Conservation (phyloP, 2,329 filamentous ascomycete genomes). For the Drechslerella stenobrocha region DNA sequence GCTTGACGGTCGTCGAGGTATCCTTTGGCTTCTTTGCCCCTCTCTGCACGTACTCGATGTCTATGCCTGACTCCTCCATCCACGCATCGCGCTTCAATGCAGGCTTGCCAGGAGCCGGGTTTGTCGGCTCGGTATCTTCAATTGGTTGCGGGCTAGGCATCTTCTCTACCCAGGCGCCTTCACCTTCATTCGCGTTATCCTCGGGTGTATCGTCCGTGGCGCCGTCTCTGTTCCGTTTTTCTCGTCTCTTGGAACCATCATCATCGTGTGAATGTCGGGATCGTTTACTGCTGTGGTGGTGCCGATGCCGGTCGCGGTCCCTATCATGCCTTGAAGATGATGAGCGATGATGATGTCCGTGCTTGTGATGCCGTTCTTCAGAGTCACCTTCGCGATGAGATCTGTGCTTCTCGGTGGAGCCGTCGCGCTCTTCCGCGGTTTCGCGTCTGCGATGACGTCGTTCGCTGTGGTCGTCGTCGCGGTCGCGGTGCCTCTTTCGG, state of each 20-base stretch:
- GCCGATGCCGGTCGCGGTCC: conserved; percentile 58
- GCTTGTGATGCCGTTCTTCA: conserved; percentile 61
- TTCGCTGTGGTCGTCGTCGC: conserved; percentile 44
- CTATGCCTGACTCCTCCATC: conserved; percentile 85
- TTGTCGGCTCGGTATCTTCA: conserved; percentile 48
- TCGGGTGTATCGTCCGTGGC: conserved; percentile 51
- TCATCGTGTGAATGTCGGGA: conserved; percentile 55
- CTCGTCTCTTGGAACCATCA: conserved; percentile 51
- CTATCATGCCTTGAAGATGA: conserved; percentile 62
- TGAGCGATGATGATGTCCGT: conserved; percentile 66
- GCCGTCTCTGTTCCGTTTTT: conserved; percentile 52
- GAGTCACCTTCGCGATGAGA: conserved; percentile 53
- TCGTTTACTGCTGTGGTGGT: conserved; percentile 59
- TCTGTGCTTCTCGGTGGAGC: conserved; percentile 55
- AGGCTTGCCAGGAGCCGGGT: conserved; percentile 54
- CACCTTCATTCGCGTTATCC: conserved; percentile 17
- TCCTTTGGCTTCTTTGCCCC: conserved; percentile 61
- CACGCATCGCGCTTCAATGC: conserved; percentile 75
- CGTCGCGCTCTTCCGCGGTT: conserved; percentile 56
- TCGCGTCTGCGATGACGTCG: conserved; percentile 54
- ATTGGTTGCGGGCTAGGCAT: conserved; percentile 52
- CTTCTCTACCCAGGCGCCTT: conserved; percentile 47
- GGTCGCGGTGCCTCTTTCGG: conserved; percentile 40
- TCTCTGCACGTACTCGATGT: conserved; percentile 79
- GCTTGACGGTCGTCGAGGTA: conserved; percentile 58